These are phyloP conservation scores for Solanum hybrid DNA, from an alignment of 305 asterid species.

Conservation along the genomic window DNA sequence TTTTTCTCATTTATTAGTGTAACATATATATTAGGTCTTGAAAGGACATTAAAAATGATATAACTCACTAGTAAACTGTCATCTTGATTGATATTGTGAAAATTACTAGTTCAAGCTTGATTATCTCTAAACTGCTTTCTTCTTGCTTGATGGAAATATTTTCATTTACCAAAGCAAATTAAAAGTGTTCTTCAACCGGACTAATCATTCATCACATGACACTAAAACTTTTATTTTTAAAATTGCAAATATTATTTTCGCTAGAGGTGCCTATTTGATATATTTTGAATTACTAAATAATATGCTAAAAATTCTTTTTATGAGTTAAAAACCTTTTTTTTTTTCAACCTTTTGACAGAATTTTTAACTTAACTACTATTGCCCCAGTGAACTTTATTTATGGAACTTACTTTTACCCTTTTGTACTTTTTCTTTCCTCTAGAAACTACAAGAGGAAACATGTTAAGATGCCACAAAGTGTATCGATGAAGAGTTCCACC, in stretches of 20 bases:
- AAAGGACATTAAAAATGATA: neutral
- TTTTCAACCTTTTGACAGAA: neutral
- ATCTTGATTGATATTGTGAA: neutral
- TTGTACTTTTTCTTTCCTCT: neutral
- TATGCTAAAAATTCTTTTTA: neutral
- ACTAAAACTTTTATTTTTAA: neutral
- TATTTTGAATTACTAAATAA: neutral
- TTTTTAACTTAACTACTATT: neutral
- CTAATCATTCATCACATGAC: neutral
- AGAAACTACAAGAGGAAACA: neutral
- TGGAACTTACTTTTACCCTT: neutral
- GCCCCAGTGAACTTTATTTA: neutral
- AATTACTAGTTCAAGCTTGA: rapidly evolving
- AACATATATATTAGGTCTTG: neutral
- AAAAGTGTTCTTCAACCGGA: neutral
- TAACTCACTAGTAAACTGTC: neutral
- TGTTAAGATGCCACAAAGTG: neutral
- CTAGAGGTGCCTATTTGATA: neutral
- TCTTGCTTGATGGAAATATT: too few relatives aligned
- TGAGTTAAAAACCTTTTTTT: neutral
- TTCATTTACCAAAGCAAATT: neutral
- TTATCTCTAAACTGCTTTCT: neutral
- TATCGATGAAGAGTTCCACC: neutral
- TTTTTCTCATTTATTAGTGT: neutral
- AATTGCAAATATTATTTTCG: neutral